Percentiles rank a stretch among this genome's conserved stretches.
Evolutionary conservation across 129 eudicot genomes (phyloP).

Genomic region (Escallonia herrerae): DNA sequence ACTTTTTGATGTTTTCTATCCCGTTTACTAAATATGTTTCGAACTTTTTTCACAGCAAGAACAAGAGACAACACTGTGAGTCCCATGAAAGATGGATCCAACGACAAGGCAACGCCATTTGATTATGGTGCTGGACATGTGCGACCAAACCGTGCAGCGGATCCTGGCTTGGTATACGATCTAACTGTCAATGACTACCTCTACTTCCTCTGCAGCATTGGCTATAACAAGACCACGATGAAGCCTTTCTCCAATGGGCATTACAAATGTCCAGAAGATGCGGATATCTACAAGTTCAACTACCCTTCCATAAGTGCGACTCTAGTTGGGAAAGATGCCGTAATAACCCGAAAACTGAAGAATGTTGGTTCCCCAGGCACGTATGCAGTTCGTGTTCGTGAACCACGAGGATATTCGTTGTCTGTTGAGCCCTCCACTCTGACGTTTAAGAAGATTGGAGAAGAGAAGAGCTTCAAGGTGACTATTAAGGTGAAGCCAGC

Average conservation of each 20-base stretch:
- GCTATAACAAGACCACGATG: slow-evolving; percentile 44
- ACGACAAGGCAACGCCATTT: slow-evolving; percentile 38
- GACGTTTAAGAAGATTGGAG: slow-evolving; percentile 30
- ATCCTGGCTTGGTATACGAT: slow-evolving; percentile 91
- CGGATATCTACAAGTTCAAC: slow-evolving; percentile 40
- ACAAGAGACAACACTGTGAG: slow-evolving; percentile 46
- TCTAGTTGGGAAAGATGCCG: slow-evolving; percentile 21
- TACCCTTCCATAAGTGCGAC: slow-evolving; percentile 71
- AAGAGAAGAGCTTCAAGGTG: slow-evolving; percentile 45
- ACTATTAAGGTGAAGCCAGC: slow-evolving; percentile 16
- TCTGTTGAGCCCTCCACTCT: slow-evolving; percentile 37
- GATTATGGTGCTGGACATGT: slow-evolving; percentile 84
- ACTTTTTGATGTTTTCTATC: not conserved
- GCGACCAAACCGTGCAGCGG: slow-evolving; percentile 62
- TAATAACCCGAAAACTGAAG: slow-evolving; percentile 48
- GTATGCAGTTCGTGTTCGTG: slow-evolving; percentile 33
- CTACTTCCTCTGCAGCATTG: slow-evolving; percentile 67
- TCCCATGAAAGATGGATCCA: slow-evolving; percentile 33
- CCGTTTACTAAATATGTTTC: not conserved
- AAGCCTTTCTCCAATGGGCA: slow-evolving; percentile 21
- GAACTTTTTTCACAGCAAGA: slow-evolving; percentile 31
- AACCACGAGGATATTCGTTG: slow-evolving; percentile 41
- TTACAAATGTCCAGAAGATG: slow-evolving; percentile 36
- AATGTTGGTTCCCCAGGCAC: slow-evolving; percentile 72
- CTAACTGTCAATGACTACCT: slow-evolving; percentile 40